Evolutionary conservation across 2,329 filamentous ascomycete genomes (phyloP).

Genomic region (Sarocladium kiliense): DNA sequence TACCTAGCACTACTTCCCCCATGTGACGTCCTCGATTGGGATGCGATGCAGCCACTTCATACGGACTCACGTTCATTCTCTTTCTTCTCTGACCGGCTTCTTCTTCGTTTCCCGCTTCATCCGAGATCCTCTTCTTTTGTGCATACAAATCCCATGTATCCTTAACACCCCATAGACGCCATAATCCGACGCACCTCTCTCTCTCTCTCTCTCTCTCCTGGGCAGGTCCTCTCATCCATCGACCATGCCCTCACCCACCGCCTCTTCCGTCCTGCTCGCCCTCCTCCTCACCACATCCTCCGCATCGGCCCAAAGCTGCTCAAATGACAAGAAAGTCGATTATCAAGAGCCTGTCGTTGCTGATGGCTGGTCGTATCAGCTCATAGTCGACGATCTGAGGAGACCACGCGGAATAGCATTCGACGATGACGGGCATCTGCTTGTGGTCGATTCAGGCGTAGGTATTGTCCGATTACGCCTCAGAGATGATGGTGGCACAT

Average conservation of each 20-base stretch:
- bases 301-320: conserved; percentile 20
- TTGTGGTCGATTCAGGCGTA: conserved; percentile 37
- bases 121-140: neutral
- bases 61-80: neutral
- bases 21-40: conserved; percentile 8
- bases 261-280: neutral
- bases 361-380: conserved; percentile 37
- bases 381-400: conserved; percentile 35
- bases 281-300: conserved; percentile 2
- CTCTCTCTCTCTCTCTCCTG: neutral
- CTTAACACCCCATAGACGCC: neutral
- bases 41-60: neutral
- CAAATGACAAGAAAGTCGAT: conserved; percentile 27
- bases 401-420: conserved; percentile 41
- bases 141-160: neutral
- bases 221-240: neutral
- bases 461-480: conserved; percentile 37
- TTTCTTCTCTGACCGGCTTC: neutral
- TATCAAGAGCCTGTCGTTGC: conserved; percentile 33
- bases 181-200: neutral
- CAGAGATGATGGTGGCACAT: conserved; percentile 36
- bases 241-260: neutral
- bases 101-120: neutral
- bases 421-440: conserved; percentile 37
- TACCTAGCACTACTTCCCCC: no score